Conservation (phyloP, 129 eudicot genomes). For the Scalesia atractyloides region DNA sequence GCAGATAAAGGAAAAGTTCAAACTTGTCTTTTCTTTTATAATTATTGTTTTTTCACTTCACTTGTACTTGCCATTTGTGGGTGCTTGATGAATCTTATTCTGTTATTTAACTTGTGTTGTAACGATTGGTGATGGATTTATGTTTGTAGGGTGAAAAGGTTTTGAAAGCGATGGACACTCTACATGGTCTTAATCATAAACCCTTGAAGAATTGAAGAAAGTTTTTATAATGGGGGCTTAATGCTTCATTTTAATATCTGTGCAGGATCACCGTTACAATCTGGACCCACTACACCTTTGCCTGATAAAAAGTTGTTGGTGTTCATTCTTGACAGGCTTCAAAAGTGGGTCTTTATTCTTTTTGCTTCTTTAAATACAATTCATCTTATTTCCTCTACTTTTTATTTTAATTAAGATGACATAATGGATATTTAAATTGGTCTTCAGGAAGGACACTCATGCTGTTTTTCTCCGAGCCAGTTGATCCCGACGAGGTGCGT, state of each 20-base stretch:
- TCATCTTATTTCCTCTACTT: constrained; percentile 23
- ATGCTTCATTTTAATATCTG: constrained; percentile 35
- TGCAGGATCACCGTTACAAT: constrained; percentile 72
- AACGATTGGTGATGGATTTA: constrained; percentile 26
- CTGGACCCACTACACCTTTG: constrained; percentile 93
- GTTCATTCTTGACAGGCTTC: constrained; percentile 94
- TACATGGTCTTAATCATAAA: constrained; percentile 51
- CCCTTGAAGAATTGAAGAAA: constrained; percentile 18
- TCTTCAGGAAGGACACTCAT: constrained; percentile 91
- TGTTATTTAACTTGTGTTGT: constrained; percentile 14
- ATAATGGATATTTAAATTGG: constrained; percentile 11
- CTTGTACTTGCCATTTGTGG: constrained; percentile 35
- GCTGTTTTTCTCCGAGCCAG: constrained; percentile 97
- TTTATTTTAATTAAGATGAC: too few species aligned
- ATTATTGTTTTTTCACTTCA: constrained; percentile 17
- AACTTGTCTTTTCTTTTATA: constrained; percentile 45
- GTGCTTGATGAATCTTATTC: constrained; percentile 29
- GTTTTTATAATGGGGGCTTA: constrained; percentile 9
- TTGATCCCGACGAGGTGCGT: constrained; percentile 84
- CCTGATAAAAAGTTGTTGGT: constrained; percentile 90
- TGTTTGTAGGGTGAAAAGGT: constrained; percentile 76
- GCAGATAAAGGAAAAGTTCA: constrained; percentile 39
- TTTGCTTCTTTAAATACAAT: constrained; percentile 30
- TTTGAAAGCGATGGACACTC: constrained; percentile 66
- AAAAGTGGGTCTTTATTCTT: constrained; percentile 60